Evolutionary conservation across 768 basidiomycete genomes (phyloP), one percentile per base, ranked within the genome.

Genomic region (Lentinula lateritia): DNA sequence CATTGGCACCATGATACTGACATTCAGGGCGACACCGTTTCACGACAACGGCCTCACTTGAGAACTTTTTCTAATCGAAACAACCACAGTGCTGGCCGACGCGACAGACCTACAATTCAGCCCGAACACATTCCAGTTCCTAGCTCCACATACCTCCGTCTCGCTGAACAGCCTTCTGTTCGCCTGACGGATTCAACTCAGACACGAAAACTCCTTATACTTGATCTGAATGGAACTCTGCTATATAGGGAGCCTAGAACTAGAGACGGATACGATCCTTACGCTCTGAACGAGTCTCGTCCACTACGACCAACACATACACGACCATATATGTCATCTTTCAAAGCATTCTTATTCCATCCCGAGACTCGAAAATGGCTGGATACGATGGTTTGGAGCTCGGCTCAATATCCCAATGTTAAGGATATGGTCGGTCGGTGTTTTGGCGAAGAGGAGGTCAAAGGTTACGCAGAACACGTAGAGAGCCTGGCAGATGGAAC

Each of bases 351-450:
- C 61, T 68, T 86, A 16, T 81, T 84, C 59, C 75, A 77, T 36
- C 67, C 73, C 0, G 63, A 72, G 36, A 84, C 80, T 38, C 72
- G 68, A 28, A 66, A 70, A 23, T 84, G 82, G 80, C 71, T 86
- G 46, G 83, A 85, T 54, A 78, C 80, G 15, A 87, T 87, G 82
- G 77, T 87, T 28, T 87, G 86, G 86, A 83, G 81, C 60, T 83
- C 82, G 39, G 86, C 86, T 1, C 84, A 86, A 65, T 81, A 84
- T 10, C 81, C 82, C 34, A 83, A 77, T 65, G 86, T 85, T 5
- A 66, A 70, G 2, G 77, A 80, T 58, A 86, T 86, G 84, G 82
- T 83, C 0, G 67, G 74, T 38, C 71, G 72, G 16, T 73, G 75
- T 12, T 85, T 86, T 64, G 80, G 77, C 12, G 55, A 66, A 5